A percentile compares a stretch with the other conserved stretches of the same genome.
Evolutionary conservation across 148 eudicot genomes (phyloP).

Genomic region (Pouteria glomerata): DNA sequence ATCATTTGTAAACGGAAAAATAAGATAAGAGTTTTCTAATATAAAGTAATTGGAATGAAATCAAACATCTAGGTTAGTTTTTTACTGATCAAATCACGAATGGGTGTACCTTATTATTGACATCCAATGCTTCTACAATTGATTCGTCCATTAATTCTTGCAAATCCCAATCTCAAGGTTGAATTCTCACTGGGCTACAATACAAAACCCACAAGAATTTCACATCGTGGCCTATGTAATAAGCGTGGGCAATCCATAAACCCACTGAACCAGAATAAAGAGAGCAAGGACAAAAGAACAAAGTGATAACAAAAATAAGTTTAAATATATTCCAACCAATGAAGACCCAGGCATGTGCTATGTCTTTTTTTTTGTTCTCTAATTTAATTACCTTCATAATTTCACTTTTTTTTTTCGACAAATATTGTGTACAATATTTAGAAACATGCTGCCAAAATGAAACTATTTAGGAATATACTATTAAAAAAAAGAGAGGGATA

Average conservation of each 20-base stretch:
- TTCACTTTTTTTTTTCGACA: constrained; percentile 3
- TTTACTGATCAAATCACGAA: constrained; percentile 19
- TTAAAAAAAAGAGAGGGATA: too few relatives aligned
- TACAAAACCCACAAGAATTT: not conserved
- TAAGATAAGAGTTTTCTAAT: not conserved
- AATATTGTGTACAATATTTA: too few relatives aligned
- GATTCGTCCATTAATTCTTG: constrained; percentile 61
- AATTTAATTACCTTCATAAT: not conserved
- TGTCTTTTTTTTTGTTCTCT: constrained; percentile 16
- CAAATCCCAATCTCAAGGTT: constrained; percentile 26
- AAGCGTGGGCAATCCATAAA: constrained; percentile 20
- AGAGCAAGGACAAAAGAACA: constrained; percentile 13
- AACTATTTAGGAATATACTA: too few relatives aligned
- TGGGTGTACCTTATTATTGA: constrained; percentile 55
- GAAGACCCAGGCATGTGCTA: constrained; percentile 29
- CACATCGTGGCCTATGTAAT: constrained; percentile 15
- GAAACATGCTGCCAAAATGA: too few relatives aligned
- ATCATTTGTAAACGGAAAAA: constrained; percentile 10
- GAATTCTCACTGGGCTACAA: constrained; percentile 17
- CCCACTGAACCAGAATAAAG: constrained; percentile 8
- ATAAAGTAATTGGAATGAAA: constrained; percentile 1
- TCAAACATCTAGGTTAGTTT: constrained; percentile 19
- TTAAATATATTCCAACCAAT: constrained; percentile 12
- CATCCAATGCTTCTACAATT: constrained; percentile 39
- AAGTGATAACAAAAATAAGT: constrained; percentile 26